phyloP scores from a whole-genome alignment of 805 yeast genomes.

The Suhomyces tanzawaensis region DNA sequence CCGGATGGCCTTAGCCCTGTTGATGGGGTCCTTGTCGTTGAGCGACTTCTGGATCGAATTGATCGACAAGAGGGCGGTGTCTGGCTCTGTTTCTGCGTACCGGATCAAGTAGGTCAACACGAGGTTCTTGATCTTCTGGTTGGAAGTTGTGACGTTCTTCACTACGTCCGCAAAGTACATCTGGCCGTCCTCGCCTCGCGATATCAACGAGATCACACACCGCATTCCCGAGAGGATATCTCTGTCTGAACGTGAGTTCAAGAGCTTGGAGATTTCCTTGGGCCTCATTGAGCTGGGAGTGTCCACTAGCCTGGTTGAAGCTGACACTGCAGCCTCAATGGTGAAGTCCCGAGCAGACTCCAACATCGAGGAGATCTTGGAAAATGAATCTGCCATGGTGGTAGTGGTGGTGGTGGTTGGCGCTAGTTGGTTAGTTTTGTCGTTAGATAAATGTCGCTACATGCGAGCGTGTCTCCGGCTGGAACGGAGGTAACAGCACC shows the following conservation, averaged over 20 bases:
- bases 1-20: constrained; percentile 71
- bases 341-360: constrained; percentile 80
- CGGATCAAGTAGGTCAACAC: constrained; percentile 73
- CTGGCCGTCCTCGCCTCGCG: constrained; percentile 41
- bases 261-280: constrained; percentile 59
- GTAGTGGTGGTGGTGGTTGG: neutral
- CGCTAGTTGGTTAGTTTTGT: neutral
- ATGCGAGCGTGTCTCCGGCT: no score
- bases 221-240: constrained; percentile 43
- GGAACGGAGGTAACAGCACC: no score
- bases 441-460: no score
- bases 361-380: constrained; percentile 64
- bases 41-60: constrained; percentile 88
- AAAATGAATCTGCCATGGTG: constrained; percentile 47
- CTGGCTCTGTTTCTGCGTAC: constrained; percentile 82
- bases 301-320: constrained; percentile 63
- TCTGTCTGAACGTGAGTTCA: constrained; percentile 68
- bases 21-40: constrained; percentile 63
- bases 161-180: constrained; percentile 78
- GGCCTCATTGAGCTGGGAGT: constrained; percentile 60
- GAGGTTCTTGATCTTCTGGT: constrained; percentile 62
- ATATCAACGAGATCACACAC: constrained; percentile 37
- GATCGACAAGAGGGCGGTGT: constrained; percentile 82
- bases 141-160: constrained; percentile 72
- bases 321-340: constrained; percentile 79